A percentile compares a stretch with the other conserved stretches of the same genome.
phyloP scores from a whole-genome alignment of 1,284 basidiomycete species.

The Marasmius tenuissimus region DNA sequence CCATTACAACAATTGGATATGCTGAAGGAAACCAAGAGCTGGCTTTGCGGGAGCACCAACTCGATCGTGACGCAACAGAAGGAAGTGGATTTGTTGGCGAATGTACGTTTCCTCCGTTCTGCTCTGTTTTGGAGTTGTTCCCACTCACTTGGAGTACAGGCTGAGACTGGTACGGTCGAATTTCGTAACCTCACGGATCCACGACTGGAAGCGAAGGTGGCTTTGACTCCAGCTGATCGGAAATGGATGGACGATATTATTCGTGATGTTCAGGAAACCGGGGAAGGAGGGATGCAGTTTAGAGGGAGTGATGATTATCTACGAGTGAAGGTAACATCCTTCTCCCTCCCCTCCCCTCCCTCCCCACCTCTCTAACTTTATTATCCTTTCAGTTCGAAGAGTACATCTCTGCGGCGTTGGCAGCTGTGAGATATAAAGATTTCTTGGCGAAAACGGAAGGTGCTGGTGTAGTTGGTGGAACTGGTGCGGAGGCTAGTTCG shows the following conservation, averaged over 20 bases:
- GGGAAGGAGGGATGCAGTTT: conserved; percentile 63
- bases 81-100: conserved; percentile 90
- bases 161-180: conserved; percentile 82
- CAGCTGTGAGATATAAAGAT: conserved; percentile 86
- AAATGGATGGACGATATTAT: conserved; percentile 92
- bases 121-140: not conserved
- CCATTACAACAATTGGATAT: conserved; percentile 95
- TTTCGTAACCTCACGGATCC: conserved; percentile 64
- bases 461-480: conserved; percentile 62
- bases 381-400: conserved; percentile 68
- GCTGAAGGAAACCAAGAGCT: conserved; percentile 76
- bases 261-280: conserved; percentile 80
- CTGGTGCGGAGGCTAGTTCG: conserved; percentile 45
- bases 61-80: conserved; percentile 93
- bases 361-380: not conserved
- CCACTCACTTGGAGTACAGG: conserved; percentile 44
- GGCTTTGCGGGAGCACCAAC: conserved; percentile 94
- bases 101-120: conserved; percentile 51
- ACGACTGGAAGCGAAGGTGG: conserved; percentile 74
- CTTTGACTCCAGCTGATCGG: conserved; percentile 88
- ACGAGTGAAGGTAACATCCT: conserved; percentile 65
- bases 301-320: conserved; percentile 93
- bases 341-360: conserved; percentile 7
- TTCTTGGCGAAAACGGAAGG: conserved; percentile 70
- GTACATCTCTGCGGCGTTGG: conserved; percentile 77